These are phyloP conservation scores for Phylloporus sp. DNA, from an alignment of 768 basidiomycete genomes.

Conservation along the genomic window DNA sequence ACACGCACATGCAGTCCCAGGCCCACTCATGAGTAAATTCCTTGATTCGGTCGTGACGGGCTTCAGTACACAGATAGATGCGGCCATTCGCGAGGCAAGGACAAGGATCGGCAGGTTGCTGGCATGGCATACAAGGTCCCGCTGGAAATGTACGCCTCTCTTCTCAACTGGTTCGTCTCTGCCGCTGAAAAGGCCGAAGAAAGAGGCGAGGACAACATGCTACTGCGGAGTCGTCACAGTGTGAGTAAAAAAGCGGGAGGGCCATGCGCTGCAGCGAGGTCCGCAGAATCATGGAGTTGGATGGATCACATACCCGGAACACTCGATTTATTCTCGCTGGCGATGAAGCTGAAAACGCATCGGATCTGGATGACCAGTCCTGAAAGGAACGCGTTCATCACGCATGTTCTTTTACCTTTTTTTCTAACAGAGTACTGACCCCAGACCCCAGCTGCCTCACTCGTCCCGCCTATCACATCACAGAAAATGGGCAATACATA, in stretches of 20 bases:
- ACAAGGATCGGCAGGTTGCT: constrained; percentile 63
- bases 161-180: constrained; percentile 88
- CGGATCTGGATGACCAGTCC: constrained; percentile 88
- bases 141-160: constrained; percentile 88
- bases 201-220: constrained; percentile 42
- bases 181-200: constrained; percentile 74
- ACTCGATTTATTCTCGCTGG: constrained; percentile 66
- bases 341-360: constrained; percentile 62
- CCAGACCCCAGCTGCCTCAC: constrained; percentile 71
- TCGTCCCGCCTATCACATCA: constrained; percentile 80
- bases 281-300: constrained; percentile 66
- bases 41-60: constrained; percentile 83
- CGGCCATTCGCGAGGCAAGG: constrained; percentile 64
- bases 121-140: too few species aligned
- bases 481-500: constrained; percentile 85
- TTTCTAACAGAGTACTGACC: neutral
- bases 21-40: constrained; percentile 71
- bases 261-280: constrained; percentile 37
- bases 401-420: constrained; percentile 30
- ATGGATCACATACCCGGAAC: constrained; percentile 65
- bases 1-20: constrained; percentile 56
- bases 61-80: constrained; percentile 67
- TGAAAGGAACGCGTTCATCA: constrained; percentile 82
- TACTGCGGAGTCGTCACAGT: constrained; percentile 49
- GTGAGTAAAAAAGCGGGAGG: constrained; percentile 52